Evolutionary conservation across 306 rosid species (phyloP), one percentile per base, ranked within the genome.

Genomic region (Mucuna pruriens): DNA sequence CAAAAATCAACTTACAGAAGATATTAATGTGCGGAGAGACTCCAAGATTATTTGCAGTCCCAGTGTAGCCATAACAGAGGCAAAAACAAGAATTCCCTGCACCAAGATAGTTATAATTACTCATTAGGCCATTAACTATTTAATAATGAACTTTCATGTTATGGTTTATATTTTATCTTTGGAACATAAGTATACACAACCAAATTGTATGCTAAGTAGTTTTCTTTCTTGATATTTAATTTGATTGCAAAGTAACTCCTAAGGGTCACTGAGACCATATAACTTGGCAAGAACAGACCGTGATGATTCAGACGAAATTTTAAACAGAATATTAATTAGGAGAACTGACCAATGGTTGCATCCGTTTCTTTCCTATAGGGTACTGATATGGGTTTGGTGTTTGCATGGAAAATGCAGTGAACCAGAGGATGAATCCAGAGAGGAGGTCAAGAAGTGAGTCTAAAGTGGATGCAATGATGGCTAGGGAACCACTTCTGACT

Each of bases 361-460:
- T 93, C 69, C 99, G 90, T 81, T 84, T 92, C 91, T 96, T 96
- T 75, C 99, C 99, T 23, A 96, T 96, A 57, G 99, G 98, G 70
- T 96, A 96, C 84, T 91, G 98, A 87, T 96, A 96, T 6, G 99
- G 99, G 71, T 81, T 96, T 51, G 97, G 99, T 26, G 97, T 96
- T 87, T 96, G 97, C 98, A 96, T 96, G 76, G 99, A 93, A 88
- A 96, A 93, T 54, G 98, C 97, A 88, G 99, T 96, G 87, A 94
- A 96, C 99, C 99, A 96, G 79, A 96, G 87, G 82, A 96, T 96
- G 84, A 94, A 96, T 33, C 99, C 98, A 51, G 98, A 96, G 82
- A 96, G 91, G 83, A 96, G 97, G 85, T 96, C 99, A 39, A 96
- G 97, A 81, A 96, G 97, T 2, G 99, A 96, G 85, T 96, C 99